Evolutionary conservation across 352 stramenopile genomes (phyloP), one percentile per base, ranked within the genome.

Genomic region (Globisporangium spinosum): DNA sequence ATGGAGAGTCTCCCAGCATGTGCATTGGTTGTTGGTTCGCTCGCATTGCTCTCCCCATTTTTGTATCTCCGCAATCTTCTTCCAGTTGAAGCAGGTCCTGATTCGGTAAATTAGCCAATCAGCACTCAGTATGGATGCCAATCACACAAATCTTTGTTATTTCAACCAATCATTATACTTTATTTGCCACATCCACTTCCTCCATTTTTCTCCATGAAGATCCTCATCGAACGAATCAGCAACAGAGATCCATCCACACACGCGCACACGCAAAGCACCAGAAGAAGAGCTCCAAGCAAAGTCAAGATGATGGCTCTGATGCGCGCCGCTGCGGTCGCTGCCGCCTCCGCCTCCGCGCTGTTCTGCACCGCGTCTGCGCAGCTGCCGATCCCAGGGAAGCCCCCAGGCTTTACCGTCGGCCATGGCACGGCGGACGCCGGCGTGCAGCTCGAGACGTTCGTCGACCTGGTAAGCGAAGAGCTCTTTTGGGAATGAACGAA

Each of bases 401-500:
- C 78, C 1, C 82, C 82, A 23, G 87, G 87, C 0, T 93, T 93
- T 61, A 87, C 80, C 1, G 65, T 89, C 20, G 81, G 82, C 15
- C 55, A 77, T 1, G 84, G 87, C 6, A 73, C 47, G 13, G 78
- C 83, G 5, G 67, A 80, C 17, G 87, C 87, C 2, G 76, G 79
- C 35, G 80, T 95, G 35, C 87, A 95, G 70, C 80, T 95, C 47
- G 87, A 95, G 75, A 87, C 83, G 25, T 95, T 90, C 66, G 76
- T 95, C n/a, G 85, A 95, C 62, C 67, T 93, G 79, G 84, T 89
- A 63, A 2, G 15, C 15, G 12, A 57, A 35, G n/a, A 34, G 32
- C 23, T 68, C 23, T n/a, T 63, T 20, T 25, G 12, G 22, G 34
- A 17, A 17, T 8, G 49, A 25, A 20, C 17, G 49, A 3, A 2